Base-by-base conservation (phyloP, 768 basidiomycete genomes). In the Boletus sensibilis region DNA sequence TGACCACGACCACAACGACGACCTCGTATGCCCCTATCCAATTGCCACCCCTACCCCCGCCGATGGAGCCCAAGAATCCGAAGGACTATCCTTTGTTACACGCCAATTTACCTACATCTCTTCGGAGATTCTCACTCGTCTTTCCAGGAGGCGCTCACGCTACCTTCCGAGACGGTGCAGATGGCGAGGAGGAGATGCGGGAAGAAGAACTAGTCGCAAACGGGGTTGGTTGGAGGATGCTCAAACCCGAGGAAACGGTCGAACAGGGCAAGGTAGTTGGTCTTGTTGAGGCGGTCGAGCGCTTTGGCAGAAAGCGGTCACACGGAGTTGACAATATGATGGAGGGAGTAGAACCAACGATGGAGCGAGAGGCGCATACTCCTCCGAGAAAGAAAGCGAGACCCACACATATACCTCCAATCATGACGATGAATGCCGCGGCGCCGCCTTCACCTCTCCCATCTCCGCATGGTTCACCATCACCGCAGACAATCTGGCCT, bases 1-100 rank as follows among this genome's bases (percentile, higher is more conserved):
- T 91, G 64, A 94, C 92, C 47, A 93, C 89, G n/a, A 94, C 92
- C 2, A 92, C 90, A 0, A 94, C 92, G 2, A 94, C 92, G 1
- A 94, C 92, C 2, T 85, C 87, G 12, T 92, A 94, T 75, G 87
- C 92, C 53, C 92, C 92, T n/a, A 92, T 94, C 59, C 87, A 84
- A 38, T 70, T 94, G 3, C 92, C 92, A 2, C 74, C 86, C 9
- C 73, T 93, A 2, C 90, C 91, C 10, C 74, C 85, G 3, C 90
- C 88, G 4, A 72, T 81, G 1, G 80, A 84, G 11, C 88, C 90
- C 21, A 87, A 86, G 63, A 88, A 92, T 69, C 80, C 86, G 8
- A 92, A 93, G 73, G 78, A 79, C 53, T 94, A 92, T 66, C 92
- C 92, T 4, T 76, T 94, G 27, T 73, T 90, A 41, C 82, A 88